A percentile compares a stretch with the other conserved stretches of the same genome.
Evolutionary conservation across 495 filamentous ascomycete genomes (phyloP).

Genomic region (Xylaria flabelliformis): DNA sequence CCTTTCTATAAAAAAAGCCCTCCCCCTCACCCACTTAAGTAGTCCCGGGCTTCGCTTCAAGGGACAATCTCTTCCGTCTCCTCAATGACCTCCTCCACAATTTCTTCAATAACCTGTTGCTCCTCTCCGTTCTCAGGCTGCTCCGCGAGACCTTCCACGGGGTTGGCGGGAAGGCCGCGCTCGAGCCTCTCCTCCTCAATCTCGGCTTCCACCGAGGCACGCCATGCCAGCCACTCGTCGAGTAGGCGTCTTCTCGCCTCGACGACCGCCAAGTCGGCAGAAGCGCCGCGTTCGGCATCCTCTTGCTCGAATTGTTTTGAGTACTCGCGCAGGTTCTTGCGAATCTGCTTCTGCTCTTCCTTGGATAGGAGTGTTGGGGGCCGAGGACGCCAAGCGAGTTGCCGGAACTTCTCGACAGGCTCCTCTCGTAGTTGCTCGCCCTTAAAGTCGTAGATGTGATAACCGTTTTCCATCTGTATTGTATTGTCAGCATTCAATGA

Average conservation of each 20-base stretch:
- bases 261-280: conserved; percentile 90
- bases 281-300: conserved; percentile 87
- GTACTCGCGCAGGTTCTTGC: conserved; percentile 98
- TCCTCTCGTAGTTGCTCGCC: conserved; percentile 90
- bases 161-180: conserved; percentile 69
- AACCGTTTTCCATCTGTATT: conserved; percentile 94
- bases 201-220: conserved; percentile 74
- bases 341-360: conserved; percentile 95
- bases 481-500: conserved; percentile 44
- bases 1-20: too few relatives aligned
- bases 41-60: conserved; percentile 15
- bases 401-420: conserved; percentile 95
- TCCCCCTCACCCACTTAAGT: too few relatives aligned
- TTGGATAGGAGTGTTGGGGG: conserved; percentile 86
- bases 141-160: conserved; percentile 63
- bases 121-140: conserved; percentile 67
- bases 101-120: conserved; percentile 78
- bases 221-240: conserved; percentile 90
- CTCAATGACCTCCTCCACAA: conserved; percentile 93
- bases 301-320: conserved; percentile 92
- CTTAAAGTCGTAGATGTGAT: conserved; percentile 96
- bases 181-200: conserved; percentile 72
- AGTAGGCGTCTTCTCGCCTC: conserved; percentile 83
- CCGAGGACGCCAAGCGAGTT: conserved; percentile 91
- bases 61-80: conserved; percentile 79